Evolutionary conservation across 768 basidiomycete genomes (phyloP).

Genomic region (Lactarius quietus): DNA sequence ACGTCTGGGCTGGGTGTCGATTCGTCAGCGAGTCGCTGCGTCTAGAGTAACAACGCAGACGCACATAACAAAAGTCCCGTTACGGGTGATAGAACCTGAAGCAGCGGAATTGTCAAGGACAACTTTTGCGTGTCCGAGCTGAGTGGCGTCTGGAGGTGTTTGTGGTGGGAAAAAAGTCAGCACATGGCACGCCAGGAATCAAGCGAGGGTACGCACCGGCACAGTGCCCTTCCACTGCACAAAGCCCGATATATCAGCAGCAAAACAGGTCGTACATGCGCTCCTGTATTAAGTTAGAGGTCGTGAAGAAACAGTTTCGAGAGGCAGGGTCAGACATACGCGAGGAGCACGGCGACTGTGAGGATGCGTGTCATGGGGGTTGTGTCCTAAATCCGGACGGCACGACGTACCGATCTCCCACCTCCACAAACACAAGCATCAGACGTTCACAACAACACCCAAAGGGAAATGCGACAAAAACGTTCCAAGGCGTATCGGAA

Average conservation of each 20-base stretch:
- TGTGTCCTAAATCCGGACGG: conserved; percentile 15
- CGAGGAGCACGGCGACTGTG: conserved; percentile 10
- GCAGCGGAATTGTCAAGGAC: conserved; percentile 56
- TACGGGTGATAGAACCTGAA: conserved; percentile 48
- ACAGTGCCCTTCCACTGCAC: conserved; percentile 73
- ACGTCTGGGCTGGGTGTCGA: conserved; percentile 54
- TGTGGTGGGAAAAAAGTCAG: conserved; percentile 17
- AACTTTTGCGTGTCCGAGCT: conserved; percentile 56
- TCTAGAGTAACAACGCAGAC: conserved; percentile 26
- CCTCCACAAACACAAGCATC: not conserved
- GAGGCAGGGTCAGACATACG: conserved; percentile 3
- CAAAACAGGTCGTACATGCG: conserved; percentile 28
- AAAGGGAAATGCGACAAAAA: conserved; percentile 89
- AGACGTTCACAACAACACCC: not conserved
- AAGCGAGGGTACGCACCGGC: conserved; percentile 42
- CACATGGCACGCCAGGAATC: not conserved
- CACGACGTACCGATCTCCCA: not conserved
- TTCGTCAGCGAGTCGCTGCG: not conserved
- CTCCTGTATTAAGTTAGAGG: conserved; percentile 1
- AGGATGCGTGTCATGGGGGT: conserved; percentile 16
- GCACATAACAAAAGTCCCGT: conserved; percentile 69
- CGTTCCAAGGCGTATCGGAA: conserved; percentile 93
- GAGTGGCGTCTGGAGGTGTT: conserved; percentile 25
- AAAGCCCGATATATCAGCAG: conserved; percentile 57
- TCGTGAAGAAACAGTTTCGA: not conserved